phyloP scores from a whole-genome alignment of 805 yeast genomes.

The Lipomyces spencermartinsiae region DNA sequence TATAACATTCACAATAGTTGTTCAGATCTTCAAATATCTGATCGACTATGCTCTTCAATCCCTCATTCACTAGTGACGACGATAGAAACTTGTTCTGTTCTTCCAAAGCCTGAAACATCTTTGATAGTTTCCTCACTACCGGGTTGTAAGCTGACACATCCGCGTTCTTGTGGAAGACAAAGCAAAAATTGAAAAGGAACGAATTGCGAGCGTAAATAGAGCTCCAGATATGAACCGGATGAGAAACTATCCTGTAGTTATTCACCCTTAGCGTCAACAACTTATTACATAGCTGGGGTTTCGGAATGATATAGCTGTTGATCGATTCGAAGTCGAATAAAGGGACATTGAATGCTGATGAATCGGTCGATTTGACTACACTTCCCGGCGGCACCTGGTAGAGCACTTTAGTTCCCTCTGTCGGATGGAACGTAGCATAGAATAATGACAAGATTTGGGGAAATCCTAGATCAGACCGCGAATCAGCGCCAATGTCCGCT shows the following conservation, averaged over 20 bases:
- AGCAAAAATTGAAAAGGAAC: conserved; percentile 90
- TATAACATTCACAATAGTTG: conserved; percentile 93
- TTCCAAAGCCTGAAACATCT: conserved; percentile 84
- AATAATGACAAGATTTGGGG: conserved; percentile 88
- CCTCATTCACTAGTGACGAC: conserved; percentile 53
- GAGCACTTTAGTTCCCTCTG: conserved; percentile 90
- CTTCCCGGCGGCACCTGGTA: conserved; percentile 88
- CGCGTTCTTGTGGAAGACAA: conserved; percentile 82
- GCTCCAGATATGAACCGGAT: conserved; percentile 82
- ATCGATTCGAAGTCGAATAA: conserved; percentile 82
- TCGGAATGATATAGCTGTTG: conserved; percentile 91
- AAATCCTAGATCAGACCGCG: conserved; percentile 57
- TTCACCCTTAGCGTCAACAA: conserved; percentile 76
- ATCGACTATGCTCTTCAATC: conserved; percentile 78
- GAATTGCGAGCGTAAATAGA: conserved; percentile 85
- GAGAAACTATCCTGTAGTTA: conserved; percentile 77
- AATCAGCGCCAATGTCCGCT: background rate
- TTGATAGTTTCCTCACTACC: conserved; percentile 81
- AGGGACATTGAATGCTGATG: conserved; percentile 44
- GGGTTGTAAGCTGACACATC: conserved; percentile 88
- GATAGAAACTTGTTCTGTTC: conserved; percentile 85
- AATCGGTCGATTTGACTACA: conserved; percentile 42
- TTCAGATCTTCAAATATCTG: conserved; percentile 94
- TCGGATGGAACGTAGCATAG: conserved; percentile 92
- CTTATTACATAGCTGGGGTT: conserved; percentile 85